Percentiles rank a stretch among this genome's conserved stretches.
phyloP scores from a whole-genome alignment of 805 yeast genomes.

The Wickerhamiella shivajii region DNA sequence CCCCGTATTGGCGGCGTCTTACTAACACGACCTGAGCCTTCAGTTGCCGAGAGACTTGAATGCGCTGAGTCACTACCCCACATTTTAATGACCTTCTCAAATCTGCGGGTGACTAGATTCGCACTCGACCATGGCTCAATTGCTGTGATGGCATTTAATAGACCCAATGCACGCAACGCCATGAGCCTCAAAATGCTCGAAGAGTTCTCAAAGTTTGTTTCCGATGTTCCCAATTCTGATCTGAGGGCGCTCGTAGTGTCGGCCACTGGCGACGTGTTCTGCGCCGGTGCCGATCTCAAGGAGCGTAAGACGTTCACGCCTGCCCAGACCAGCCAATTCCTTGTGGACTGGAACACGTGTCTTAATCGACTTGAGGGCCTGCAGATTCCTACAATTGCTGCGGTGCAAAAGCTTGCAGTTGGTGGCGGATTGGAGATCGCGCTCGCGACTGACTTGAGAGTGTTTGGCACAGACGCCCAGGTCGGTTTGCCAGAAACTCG shows the following conservation, averaged over 20 bases:
- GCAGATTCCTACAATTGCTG: slow-evolving; percentile 30
- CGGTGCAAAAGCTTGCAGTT: slow-evolving; percentile 30
- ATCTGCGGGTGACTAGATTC: not conserved
- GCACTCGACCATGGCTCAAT: slow-evolving; percentile 1
- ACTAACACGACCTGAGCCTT: too few species aligned
- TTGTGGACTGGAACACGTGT: slow-evolving; percentile 21
- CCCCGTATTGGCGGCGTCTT: too few species aligned
- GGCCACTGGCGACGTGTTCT: slow-evolving; percentile 19
- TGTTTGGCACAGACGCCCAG: slow-evolving; percentile 23
- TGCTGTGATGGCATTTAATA: not conserved
- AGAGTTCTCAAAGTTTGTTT: slow-evolving; percentile 19
- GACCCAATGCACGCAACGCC: slow-evolving; percentile 16
- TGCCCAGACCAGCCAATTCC: slow-evolving; percentile 20
- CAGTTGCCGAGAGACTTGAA: too few species aligned
- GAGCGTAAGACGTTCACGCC: slow-evolving; percentile 25
- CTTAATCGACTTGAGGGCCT: slow-evolving; percentile 22
- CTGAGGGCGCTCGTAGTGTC: slow-evolving; percentile 19
- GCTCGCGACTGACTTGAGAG: slow-evolving; percentile 29
- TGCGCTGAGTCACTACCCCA: too few species aligned
- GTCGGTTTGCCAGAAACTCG: slow-evolving; percentile 33
- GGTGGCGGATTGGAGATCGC: slow-evolving; percentile 36
- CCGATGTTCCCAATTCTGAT: slow-evolving; percentile 15
- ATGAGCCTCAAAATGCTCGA: slow-evolving; percentile 19
- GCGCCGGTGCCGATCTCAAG: slow-evolving; percentile 32
- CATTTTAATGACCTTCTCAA: too few species aligned